phyloP scores from a whole-genome alignment of 2,329 filamentous ascomycete species.

The Cordyceps cateniannulata region DNA sequence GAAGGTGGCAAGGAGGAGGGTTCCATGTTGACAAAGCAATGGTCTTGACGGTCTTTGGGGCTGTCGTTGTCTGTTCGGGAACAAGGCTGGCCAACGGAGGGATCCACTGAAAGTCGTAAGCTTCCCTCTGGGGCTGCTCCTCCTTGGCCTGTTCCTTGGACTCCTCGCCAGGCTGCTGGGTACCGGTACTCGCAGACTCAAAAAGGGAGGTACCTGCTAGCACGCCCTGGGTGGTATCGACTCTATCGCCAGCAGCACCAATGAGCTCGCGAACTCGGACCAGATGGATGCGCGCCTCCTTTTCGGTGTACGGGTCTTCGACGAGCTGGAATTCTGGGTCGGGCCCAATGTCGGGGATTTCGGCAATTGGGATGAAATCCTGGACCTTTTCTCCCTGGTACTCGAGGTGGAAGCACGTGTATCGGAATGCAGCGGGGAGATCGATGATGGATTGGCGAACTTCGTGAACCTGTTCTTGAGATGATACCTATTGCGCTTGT shows the following conservation, averaged over 20 bases:
- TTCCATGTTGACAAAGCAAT: constrained; percentile 92
- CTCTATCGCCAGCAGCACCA: constrained; percentile 81
- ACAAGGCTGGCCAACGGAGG: constrained; percentile 66
- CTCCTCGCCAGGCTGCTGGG: constrained; percentile 30
- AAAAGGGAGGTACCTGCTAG: constrained; percentile 80
- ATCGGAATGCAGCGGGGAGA: constrained; percentile 85
- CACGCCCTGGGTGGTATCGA: constrained; percentile 81
- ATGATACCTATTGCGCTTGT: constrained; percentile 58
- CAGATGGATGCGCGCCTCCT: constrained; percentile 92
- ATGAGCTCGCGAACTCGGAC: constrained; percentile 88
- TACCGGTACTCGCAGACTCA: constrained; percentile 60
- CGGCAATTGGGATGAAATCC: constrained; percentile 87
- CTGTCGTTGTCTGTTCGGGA: constrained; percentile 56
- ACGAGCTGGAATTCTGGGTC: constrained; percentile 76
- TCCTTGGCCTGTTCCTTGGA: constrained; percentile 25
- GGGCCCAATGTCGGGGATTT: constrained; percentile 71
- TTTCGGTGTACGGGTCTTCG: constrained; percentile 96
- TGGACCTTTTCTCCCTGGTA: constrained; percentile 85
- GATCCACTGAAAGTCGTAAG: constrained; percentile 70
- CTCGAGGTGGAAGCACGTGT: constrained; percentile 98
- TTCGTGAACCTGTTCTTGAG: constrained; percentile 95
- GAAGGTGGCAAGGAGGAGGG: constrained; percentile 83
- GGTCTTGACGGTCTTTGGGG: constrained; percentile 86
- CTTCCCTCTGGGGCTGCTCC: constrained; percentile 39
- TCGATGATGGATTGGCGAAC: constrained; percentile 95